Conservation (phyloP, 257 asterid species). For the Lavandula angustifolia region DNA sequence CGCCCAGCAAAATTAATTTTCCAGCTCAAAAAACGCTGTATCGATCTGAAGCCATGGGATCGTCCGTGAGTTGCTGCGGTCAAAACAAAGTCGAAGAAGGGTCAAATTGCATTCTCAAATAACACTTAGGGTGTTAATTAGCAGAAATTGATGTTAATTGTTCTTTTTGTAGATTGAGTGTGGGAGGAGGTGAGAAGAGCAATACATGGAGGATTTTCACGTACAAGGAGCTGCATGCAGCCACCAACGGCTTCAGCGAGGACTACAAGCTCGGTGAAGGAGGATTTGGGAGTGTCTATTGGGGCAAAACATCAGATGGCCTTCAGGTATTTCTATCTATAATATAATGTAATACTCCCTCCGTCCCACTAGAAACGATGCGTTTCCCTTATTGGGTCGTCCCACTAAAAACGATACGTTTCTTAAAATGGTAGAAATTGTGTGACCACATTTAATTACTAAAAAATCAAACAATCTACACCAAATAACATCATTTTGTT, state of each 20-base stretch:
- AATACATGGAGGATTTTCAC: slow-evolving; percentile 72
- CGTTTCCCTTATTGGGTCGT: no score
- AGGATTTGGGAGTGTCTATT: slow-evolving; percentile 85
- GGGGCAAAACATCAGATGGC: slow-evolving; percentile 88
- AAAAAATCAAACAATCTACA: no score
- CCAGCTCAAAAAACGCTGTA: background rate
- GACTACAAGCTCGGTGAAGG: slow-evolving; percentile 86
- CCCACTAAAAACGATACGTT: no score
- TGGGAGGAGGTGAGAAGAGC: slow-evolving; percentile 41
- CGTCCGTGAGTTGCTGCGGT: slow-evolving; percentile 62
- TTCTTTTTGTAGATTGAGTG: slow-evolving; percentile 34
- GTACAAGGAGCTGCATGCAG: slow-evolving; percentile 69
- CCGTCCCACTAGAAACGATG: no score
- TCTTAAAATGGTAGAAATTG: no score
- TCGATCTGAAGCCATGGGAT: slow-evolving; percentile 51
- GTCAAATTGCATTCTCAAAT: slow-evolving; percentile 26
- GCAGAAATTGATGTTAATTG: background rate
- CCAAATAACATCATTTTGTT: no score
- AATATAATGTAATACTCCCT: no score
- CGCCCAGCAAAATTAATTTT: background rate
- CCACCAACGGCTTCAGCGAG: slow-evolving; percentile 81
- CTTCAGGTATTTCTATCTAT: no score
- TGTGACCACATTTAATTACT: no score
- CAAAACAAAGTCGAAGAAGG: slow-evolving; percentile 68
- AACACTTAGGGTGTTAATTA: background rate